Evolutionary conservation across 2,329 filamentous ascomycete species (phyloP), one percentile per base, ranked within the genome.

Genomic region (Scortechinia acanthostroma): DNA sequence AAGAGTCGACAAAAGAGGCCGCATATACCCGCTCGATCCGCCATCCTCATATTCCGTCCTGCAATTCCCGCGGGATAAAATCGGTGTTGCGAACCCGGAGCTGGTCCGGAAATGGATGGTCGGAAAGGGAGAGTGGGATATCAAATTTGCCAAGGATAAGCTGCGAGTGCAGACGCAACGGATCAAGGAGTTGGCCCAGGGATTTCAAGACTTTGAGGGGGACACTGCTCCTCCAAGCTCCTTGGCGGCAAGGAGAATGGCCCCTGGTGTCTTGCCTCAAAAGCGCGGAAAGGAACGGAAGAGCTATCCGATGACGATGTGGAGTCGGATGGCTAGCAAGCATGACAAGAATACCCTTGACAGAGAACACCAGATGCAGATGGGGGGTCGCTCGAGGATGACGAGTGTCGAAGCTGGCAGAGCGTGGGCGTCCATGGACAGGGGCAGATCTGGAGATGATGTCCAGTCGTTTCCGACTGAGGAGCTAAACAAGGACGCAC

Each of bases 251-350:
- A 71, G 88, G 47, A 74, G 83, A 47, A 73, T 71, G 50, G 66
- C 66, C 25, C 35, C 35, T 40, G 35, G 35, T 40, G 61, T 69
- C 42, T 57, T 70, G 48, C 66, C 67, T 43, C 52, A 68, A 52
- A 60, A 70, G n/a, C 71, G 74, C 49, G 71, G 70, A 53, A 74
- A 74, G 57, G 80, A 71, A 62, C 73, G 65, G 52, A 83, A 77
- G 70, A 90, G 86, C 51, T 78, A 85, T 63, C 88, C 86, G 4
- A 70, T 96, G 60, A 79, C 83, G 2, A 67, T 96, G 51, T 97
- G 91, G 91, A 86, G 82, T 43, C 71, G 84, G 1, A 94, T 90
- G 86, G 90, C 88, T 14, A 91, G 85, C 42, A 94, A 87, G 58
- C 89, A 96, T 57, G 93, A 97, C 58, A 77, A 91, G 60, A 73